Evolutionary conservation across 306 rosid genomes (phyloP).

Genomic region (Pyrus betulifolia): DNA sequence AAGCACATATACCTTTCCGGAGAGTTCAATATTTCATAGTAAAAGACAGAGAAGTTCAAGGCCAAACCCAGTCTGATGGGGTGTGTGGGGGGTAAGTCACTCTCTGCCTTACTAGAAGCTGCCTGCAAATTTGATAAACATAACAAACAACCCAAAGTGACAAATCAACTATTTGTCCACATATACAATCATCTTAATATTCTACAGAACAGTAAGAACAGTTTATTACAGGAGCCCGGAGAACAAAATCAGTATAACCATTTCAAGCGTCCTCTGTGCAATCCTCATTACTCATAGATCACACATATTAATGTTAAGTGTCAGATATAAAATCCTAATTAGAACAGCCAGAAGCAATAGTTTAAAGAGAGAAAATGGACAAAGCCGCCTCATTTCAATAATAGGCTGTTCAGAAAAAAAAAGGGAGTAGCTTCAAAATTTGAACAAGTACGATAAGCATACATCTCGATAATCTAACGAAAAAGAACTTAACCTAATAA

Average conservation of each 20-base stretch:
- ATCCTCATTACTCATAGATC: background rate
- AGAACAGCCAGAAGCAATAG: background rate
- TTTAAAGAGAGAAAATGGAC: background rate
- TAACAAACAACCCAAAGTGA: background rate
- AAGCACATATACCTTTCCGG: conserved; percentile 17
- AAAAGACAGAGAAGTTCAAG: conserved; percentile 27
- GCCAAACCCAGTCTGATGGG: conserved; percentile 25
- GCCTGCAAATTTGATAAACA: conserved; percentile 18
- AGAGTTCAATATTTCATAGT: conserved; percentile 23
- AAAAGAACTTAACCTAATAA: background rate
- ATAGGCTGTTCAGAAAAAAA: background rate
- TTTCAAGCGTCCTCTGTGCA: background rate
- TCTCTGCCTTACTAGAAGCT: conserved; percentile 42
- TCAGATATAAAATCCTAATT: background rate
- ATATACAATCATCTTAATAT: background rate
- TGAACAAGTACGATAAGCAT: too few relatives aligned
- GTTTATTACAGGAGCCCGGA: background rate
- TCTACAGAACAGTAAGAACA: background rate
- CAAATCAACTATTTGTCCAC: background rate
- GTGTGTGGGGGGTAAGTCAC: conserved; percentile 23
- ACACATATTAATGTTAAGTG: background rate
- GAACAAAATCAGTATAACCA: background rate
- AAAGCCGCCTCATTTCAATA: background rate
- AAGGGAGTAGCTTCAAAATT: background rate
- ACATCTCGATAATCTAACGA: background rate